Evolutionary conservation across 495 filamentous ascomycete genomes (phyloP), one percentile per base, ranked within the genome.

Genomic region (Aspergillus asperescens): DNA sequence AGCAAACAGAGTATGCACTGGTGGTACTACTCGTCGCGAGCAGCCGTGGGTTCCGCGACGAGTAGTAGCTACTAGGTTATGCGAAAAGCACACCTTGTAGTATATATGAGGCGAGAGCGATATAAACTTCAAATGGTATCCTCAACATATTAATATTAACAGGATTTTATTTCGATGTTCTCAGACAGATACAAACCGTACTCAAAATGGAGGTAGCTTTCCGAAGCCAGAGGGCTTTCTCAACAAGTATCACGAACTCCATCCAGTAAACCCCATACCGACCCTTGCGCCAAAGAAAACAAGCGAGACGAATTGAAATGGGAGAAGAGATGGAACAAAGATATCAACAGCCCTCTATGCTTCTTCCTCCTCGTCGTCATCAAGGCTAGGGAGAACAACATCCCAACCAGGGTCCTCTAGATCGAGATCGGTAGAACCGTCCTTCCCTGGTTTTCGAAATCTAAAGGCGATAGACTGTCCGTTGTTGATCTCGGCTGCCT

Each of bases 381-480:
- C 84, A 44, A 79, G 73, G 13, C 51, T 74, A 19, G 86, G 84
- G 16, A 86, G 51, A 24, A 83, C 64, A 8, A 90, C 86, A 58
- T 83, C 74, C 76, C 86, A 89, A 37, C 77, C 69, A 18, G 75
- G 72, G 19, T 80, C 72, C n/a, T 71, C 75, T n/a, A 69, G 56
- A 10, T 77, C 73, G 35, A 74, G 67, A 12, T 70, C 59, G 35
- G 55, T 61, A 18, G 53, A 34, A 43, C 49, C 57, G 46, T 52
- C 56, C 8, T 55, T 48, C 16, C 53, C 48, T 10, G 47, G 23
- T 47, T 71, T 67, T 45, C 63, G 63, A 54, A 89, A 83, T 34
- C 78, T 78, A 68, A 91, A 92, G n/a, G 88, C 88, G 31, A 91
- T 61, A 3, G 77, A 58, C n/a, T 72, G 70, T 13, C 81, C 81